These are phyloP conservation scores for Geranium incanum DNA, from an alignment of 441 rosid species.

Conservation along the genomic window DNA sequence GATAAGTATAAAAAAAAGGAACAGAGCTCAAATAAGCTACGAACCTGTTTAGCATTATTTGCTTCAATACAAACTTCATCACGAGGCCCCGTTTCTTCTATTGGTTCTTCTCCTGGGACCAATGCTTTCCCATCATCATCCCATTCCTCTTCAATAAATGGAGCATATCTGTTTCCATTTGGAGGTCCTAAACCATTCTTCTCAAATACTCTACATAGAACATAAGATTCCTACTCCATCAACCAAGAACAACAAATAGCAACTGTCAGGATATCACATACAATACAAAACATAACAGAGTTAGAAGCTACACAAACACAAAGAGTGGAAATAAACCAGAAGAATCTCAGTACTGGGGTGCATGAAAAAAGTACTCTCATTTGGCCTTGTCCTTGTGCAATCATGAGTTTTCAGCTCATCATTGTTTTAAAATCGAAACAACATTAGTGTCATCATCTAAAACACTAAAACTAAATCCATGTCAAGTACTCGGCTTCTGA, in stretches of 20 bases:
- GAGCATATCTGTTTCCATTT: constrained; percentile 78
- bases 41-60: constrained; percentile 41
- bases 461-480: no score
- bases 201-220: constrained; percentile 79
- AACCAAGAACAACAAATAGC: constrained; percentile 8
- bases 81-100: constrained; percentile 38
- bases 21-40: constrained; percentile 11
- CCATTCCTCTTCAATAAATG: constrained; percentile 88
- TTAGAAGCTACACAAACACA: not conserved
- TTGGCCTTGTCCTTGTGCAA: no score
- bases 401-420: no score
- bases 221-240: constrained; percentile 56
- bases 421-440: no score
- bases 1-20: not conserved
- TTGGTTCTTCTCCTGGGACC: constrained; percentile 56
- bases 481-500: no score
- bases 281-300: not conserved
- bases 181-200: constrained; percentile 92
- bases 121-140: constrained; percentile 46
- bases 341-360: no score
- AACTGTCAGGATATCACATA: not conserved
- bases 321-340: no score
- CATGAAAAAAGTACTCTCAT: no score
- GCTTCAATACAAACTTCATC: constrained; percentile 27
- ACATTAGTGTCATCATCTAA: no score